Evolutionary conservation across 768 basidiomycete genomes (phyloP).

Genomic region (Podaxis pistillaris): DNA sequence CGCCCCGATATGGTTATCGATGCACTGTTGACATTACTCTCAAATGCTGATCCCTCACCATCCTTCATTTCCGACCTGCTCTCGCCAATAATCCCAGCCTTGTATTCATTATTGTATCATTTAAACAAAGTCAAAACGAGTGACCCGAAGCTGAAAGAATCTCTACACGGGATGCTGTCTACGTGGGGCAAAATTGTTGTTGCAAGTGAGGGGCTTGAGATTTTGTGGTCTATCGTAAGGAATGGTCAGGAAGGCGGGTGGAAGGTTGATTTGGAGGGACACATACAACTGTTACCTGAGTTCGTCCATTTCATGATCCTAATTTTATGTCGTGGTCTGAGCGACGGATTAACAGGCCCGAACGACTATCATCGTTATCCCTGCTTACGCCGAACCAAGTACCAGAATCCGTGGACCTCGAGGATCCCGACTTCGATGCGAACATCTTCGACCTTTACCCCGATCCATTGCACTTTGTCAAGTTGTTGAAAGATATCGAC

Average conservation of each 20-base stretch:
- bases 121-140: conserved; percentile 54
- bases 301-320: conserved; percentile 29
- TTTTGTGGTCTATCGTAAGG: conserved; percentile 59
- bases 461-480: conserved; percentile 68
- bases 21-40: conserved; percentile 53
- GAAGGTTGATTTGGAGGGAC: conserved; percentile 55
- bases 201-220: conserved; percentile 46
- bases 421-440: conserved; percentile 46
- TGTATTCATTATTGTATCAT: conserved; percentile 64
- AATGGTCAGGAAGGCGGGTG: conserved; percentile 49
- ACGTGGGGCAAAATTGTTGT: conserved; percentile 77
- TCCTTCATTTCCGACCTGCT: conserved; percentile 58
- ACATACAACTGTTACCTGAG: conserved; percentile 41
- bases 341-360: conserved; percentile 20
- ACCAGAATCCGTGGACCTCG: conserved; percentile 27
- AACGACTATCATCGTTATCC: conserved; percentile 28
- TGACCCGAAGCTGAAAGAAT: conserved; percentile 63
- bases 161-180: conserved; percentile 55
- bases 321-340: not conserved
- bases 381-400: conserved; percentile 50
- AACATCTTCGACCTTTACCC: conserved; percentile 71
- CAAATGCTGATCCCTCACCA: conserved; percentile 81
- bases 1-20: conserved; percentile 43
- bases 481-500: conserved; percentile 61
- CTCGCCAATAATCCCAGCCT: conserved; percentile 61